Evolutionary conservation across 2,329 filamentous ascomycete species (phyloP), one percentile per base, ranked within the genome.

Genomic region (Hypoxylon sp.): DNA sequence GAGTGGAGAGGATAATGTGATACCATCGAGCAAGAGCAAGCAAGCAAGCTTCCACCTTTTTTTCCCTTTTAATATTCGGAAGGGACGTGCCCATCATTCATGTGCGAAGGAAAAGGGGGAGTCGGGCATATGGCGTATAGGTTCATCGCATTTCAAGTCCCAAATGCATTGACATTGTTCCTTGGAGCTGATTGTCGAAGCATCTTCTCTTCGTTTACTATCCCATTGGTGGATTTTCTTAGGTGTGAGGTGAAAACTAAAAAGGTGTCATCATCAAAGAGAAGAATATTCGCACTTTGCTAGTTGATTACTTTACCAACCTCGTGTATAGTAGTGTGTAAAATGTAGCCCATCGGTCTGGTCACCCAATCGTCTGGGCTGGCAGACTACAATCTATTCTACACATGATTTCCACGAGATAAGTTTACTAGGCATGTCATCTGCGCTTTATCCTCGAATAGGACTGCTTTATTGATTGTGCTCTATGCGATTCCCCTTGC

Each of bases 11-110:
- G 47, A 39, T 61, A 68, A 60, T 63, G 65, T 66, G 68, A 68
- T 70, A 70, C 68, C 65, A 70, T 33, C 55, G 63, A 68, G 64
- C 47, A 60, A 58, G 42, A 63, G 63, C 57, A 60, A 65, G 68
- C 68, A 60, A 65, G 68, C 68, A 70, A 39, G 55, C 50, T 47
- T 48, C 51, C 46, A 26, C 54, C 71, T 53, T 56, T 62, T 60
- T 22, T 68, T 57, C 46, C 37, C 33, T 57, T 58, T 56, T 62
- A 58, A 50, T 60, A 65, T 50, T 39, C 42, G 11, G 44, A 51
- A 57, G 47, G 51, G 31, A 31, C 29, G 37, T 39, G 42, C 22
- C 53, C 22, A 33, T 33, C 29, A 58, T 42, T 52, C 44, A 55
- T 29, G 48, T 35, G 53, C 22, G 57, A 60, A 37, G 37, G 54